Evolutionary conservation across 352 stramenopile genomes (phyloP).

Genomic region (Phytophthora quininea): DNA sequence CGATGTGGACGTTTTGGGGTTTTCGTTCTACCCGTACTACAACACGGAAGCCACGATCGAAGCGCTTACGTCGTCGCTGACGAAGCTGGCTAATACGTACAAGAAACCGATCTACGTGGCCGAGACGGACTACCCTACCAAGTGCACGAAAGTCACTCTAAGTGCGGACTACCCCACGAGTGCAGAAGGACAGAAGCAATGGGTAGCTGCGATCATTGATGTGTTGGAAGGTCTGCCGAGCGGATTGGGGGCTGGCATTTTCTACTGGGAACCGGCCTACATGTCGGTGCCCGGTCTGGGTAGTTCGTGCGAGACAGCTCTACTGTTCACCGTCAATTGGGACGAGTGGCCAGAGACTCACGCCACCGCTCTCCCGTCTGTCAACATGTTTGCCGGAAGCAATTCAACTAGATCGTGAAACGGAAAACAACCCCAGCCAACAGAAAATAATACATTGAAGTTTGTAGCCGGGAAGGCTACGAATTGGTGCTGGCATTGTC

Average conservation of each 20-base stretch:
- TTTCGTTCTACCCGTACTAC: conserved; percentile 46
- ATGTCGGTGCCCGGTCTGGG: conserved; percentile 31
- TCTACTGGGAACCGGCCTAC: conserved; percentile 47
- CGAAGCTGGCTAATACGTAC: conserved; percentile 33
- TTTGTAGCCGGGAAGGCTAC: too few species aligned
- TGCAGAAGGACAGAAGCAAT: conserved; percentile 30
- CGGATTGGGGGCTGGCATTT: conserved; percentile 33
- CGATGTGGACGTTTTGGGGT: conserved; percentile 39
- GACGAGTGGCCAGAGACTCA: conserved; percentile 25
- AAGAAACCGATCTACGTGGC: conserved; percentile 39
- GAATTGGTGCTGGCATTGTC: too few species aligned
- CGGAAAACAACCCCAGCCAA: conserved; percentile 1
- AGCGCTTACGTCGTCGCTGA: conserved; percentile 33
- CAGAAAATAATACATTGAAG: too few species aligned
- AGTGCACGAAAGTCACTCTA: conserved; percentile 30
- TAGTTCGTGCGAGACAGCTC: conserved; percentile 32
- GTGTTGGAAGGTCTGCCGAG: conserved; percentile 31
- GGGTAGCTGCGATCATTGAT: conserved; percentile 32
- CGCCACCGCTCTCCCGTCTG: conserved; percentile 31
- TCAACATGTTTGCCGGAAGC: conserved; percentile 28
- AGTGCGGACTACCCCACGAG: conserved; percentile 33
- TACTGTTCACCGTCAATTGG: conserved; percentile 43
- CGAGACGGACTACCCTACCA: conserved; percentile 40
- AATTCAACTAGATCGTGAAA: neutral
- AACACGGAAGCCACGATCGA: conserved; percentile 30